phyloP scores from a whole-genome alignment of 176 grass and related monocot species.

The Bonia amplexicaulis region DNA sequence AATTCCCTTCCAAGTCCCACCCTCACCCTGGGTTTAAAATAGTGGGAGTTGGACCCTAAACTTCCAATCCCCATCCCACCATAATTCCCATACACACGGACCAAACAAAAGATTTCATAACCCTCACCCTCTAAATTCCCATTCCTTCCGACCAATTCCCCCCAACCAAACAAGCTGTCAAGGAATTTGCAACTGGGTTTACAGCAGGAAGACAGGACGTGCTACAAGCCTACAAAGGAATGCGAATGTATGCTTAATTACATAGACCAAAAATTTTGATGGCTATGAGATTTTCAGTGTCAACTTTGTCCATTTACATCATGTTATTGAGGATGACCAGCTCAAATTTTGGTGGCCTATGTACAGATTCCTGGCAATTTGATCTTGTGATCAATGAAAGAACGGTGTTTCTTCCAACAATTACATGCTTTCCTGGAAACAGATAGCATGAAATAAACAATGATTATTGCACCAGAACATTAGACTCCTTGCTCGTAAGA shows the following conservation, averaged over 20 bases:
- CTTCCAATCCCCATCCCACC: too few relatives aligned
- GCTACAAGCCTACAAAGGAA: neutral
- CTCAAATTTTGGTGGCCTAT: neutral
- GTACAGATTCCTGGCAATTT: conserved; percentile 9
- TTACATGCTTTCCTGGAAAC: conserved; percentile 14
- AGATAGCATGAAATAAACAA: neutral
- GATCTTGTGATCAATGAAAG: conserved; percentile 13
- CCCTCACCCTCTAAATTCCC: too few relatives aligned
- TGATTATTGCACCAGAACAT: conserved; percentile 8
- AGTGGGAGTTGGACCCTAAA: too few relatives aligned
- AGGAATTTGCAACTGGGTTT: neutral
- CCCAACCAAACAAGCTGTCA: too few relatives aligned
- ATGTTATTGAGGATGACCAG: neutral
- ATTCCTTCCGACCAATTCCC: too few relatives aligned
- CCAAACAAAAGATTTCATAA: too few relatives aligned
- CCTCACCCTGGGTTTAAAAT: too few relatives aligned
- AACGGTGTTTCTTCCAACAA: neutral
- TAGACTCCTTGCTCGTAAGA: neutral
- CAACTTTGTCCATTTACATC: neutral
- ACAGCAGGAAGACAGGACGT: neutral
- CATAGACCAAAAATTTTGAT: neutral
- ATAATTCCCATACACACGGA: too few relatives aligned
- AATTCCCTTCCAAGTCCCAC: too few relatives aligned
- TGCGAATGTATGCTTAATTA: neutral
- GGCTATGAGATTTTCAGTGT: neutral